Evolutionary conservation across 2,329 filamentous ascomycete species (phyloP).

Genomic region (Fusarium odoratissimum): DNA sequence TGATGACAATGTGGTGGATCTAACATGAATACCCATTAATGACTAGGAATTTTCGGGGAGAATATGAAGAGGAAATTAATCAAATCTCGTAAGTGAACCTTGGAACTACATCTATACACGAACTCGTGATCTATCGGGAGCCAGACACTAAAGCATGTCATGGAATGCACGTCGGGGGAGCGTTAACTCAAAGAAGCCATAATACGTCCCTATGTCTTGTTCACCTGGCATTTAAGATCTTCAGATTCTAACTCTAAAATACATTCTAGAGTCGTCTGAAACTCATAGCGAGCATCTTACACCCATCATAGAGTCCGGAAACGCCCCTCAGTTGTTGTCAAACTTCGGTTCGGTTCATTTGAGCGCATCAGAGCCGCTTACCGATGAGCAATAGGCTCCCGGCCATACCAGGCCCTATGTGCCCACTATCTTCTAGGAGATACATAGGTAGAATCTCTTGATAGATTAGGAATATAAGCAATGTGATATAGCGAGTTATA

Average conservation of each 20-base stretch:
- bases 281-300: too few relatives aligned
- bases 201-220: neutral
- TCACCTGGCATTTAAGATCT: neutral
- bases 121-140: neutral
- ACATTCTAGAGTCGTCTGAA: too few relatives aligned
- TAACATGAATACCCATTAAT: neutral
- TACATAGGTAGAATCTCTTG: too few relatives aligned
- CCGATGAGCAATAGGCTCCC: too few relatives aligned
- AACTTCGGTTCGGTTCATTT: too few relatives aligned
- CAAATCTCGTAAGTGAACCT: neutral
- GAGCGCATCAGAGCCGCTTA: too few relatives aligned
- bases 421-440: too few relatives aligned
- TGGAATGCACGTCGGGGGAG: neutral
- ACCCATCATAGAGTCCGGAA: too few relatives aligned
- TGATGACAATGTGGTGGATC: neutral
- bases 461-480: too few relatives aligned
- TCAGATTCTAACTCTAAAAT: neutral
- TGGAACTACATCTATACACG: neutral
- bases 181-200: neutral
- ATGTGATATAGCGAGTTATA: too few relatives aligned
- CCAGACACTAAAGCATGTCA: neutral
- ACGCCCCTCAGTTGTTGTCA: too few relatives aligned
- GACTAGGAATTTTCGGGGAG: neutral
- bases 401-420: too few relatives aligned
- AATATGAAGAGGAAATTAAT: neutral